Percentiles rank a stretch among this genome's conserved stretches.
Conservation (phyloP, 305 asterid species). For the Withania somnifera region DNA sequence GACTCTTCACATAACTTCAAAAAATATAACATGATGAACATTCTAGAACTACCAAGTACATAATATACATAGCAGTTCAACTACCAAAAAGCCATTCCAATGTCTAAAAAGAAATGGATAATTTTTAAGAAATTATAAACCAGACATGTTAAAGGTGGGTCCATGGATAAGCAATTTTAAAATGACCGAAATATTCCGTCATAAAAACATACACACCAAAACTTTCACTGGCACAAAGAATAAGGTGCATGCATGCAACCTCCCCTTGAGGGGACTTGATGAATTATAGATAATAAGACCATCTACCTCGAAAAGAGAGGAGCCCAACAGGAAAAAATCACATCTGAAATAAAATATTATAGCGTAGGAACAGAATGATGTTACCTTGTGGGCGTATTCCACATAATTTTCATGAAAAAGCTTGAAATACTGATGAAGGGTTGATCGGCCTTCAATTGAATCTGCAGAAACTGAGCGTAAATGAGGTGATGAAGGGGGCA, state of each 20-base stretch:
- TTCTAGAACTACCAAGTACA: neutral
- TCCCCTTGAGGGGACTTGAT: neutral
- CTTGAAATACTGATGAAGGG: constrained; percentile 83
- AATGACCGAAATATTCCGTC: neutral
- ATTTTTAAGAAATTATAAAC: neutral
- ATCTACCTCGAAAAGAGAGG: neutral
- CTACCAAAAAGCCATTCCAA: neutral
- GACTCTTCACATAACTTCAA: neutral
- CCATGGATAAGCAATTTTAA: neutral
- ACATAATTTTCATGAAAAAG: constrained; percentile 86
- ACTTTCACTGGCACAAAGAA: neutral
- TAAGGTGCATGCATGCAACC: neutral
- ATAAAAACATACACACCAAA: neutral
- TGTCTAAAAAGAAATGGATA: neutral
- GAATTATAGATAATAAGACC: neutral
- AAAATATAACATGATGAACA: neutral
- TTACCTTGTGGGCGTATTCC: constrained; percentile 94
- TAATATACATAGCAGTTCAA: neutral
- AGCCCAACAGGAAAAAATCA: neutral
- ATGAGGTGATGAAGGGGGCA: constrained; percentile 64
- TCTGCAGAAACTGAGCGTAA: constrained; percentile 60
- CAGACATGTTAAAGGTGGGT: neutral
- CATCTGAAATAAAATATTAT: neutral
- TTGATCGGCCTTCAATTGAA: constrained; percentile 91
- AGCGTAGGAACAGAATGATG: neutral